A percentile compares a stretch with the other conserved stretches of the same genome.
phyloP scores from a whole-genome alignment of 1,284 basidiomycete species.

The Moniliophthora roreri region DNA sequence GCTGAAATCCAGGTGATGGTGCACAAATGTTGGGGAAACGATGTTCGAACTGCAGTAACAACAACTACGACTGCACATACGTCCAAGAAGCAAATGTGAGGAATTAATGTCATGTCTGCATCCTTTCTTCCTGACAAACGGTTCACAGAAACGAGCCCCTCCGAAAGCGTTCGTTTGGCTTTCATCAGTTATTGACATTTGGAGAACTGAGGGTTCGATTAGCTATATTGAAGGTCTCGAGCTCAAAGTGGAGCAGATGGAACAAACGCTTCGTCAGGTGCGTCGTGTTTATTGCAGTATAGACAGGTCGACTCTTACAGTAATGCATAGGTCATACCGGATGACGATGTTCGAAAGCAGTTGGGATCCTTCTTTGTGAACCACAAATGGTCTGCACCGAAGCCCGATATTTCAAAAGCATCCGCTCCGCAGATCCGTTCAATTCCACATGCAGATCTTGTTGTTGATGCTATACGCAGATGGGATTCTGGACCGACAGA shows the following conservation, averaged over 20 bases:
- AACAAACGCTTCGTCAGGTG: constrained; percentile 41
- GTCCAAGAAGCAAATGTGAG: constrained; percentile 70
- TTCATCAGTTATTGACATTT: background rate
- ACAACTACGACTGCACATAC: constrained; percentile 76
- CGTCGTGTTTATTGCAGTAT: background rate
- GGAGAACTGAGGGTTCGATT: constrained; percentile 2
- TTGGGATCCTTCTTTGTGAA: too few species aligned
- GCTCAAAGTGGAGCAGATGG: constrained; percentile 69
- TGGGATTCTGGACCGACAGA: constrained; percentile 7
- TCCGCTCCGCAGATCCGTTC: background rate
- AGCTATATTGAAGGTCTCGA: constrained; percentile 77
- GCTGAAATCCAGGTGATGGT: constrained; percentile 49
- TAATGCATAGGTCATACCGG: constrained; percentile 3
- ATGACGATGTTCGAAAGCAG: background rate
- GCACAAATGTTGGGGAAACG: constrained; percentile 62
- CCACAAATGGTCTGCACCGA: background rate
- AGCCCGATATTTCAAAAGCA: background rate
- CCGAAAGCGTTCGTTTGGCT: constrained; percentile 82
- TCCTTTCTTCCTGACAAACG: too few species aligned
- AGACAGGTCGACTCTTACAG: too few species aligned
- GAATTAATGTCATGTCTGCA: constrained; percentile 12
- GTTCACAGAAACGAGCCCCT: constrained; percentile 73
- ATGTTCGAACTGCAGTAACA: constrained; percentile 80
- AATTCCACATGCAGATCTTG: constrained; percentile 15
- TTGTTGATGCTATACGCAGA: constrained; percentile 26